Base-by-base conservation (phyloP, 1,284 basidiomycete species). In the Vanrija sp. region DNA sequence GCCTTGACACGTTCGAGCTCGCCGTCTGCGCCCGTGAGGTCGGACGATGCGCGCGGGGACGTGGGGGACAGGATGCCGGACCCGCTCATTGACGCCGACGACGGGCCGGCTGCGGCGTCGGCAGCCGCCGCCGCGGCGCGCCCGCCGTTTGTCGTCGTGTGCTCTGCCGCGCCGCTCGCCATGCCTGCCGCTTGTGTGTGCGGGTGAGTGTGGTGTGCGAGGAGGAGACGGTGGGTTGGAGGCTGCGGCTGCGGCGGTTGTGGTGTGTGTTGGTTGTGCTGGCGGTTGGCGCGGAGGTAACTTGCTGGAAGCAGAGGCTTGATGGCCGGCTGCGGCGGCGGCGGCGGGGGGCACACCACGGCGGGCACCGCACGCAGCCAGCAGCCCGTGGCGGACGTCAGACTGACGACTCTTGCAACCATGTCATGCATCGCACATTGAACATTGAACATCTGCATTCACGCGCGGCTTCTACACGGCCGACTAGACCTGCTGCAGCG, bases 1-100 rank as follows among this genome's bases (percentile, higher is more conserved):
- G 87, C 83, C 52, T 81, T 64, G 10, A 69, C 72, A 39, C 63
- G 61, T 49, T 69, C 72, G 18, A 80, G 66, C 54, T 80, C 76
- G 21, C 75, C 63, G 58, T 78, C 71, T 12, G 79, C 64, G 34
- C 60, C 55, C 1, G 43, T 42, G 12, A 52, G 51, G n/a, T 61
- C 60, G n/a, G 25, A 21, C 15, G 50, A 53, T 5, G 45, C 50
- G 16, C 60, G 55, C 40, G 53, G 52, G 46, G 52, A 54, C 6
- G 48, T 21, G 29, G 54, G 52, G 16, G 52, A 58, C 26, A 58
- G 34, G 23, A 49, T 16, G 26, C 40, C 34, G 12, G 34, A 34
- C 12, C 34, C 50, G 21, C 46, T 52, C 16, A n/a, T 25, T 5
- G 49, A 23, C 38, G 46, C 28, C 19, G 56, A 47, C 28, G 57